These are phyloP conservation scores for Clathrus columnatus DNA, from an alignment of 768 basidiomycete species.

Conservation along the genomic window DNA sequence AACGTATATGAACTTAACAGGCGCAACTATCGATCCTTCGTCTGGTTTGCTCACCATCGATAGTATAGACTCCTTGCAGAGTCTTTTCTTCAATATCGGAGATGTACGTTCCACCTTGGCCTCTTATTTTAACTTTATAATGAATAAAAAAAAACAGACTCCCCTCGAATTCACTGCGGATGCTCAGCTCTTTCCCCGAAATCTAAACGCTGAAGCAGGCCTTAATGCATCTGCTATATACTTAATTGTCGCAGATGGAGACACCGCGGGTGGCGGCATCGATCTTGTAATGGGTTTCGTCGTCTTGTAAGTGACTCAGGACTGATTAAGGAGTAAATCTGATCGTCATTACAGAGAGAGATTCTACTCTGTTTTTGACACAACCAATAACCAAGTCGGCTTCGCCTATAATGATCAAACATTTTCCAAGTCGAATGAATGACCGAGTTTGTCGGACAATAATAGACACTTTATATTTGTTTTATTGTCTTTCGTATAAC, in stretches of 20 bases:
- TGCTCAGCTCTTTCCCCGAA: slow-evolving; percentile 27
- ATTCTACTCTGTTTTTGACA: slow-evolving; percentile 16
- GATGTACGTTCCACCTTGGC: neutral
- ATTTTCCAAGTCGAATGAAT: neutral
- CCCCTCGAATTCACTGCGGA: slow-evolving; percentile 11
- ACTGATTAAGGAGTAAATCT: neutral
- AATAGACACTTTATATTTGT: neutral
- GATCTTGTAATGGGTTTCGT: slow-evolving; percentile 29
- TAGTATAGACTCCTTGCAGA: neutral
- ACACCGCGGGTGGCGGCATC: slow-evolving; percentile 22
- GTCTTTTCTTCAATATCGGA: slow-evolving; percentile 4
- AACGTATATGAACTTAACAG: slow-evolving; percentile 30
- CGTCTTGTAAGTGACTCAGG: slow-evolving; percentile 14
- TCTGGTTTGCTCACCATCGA: slow-evolving; percentile 3
- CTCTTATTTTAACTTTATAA: neutral
- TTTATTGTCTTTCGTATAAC: no score
- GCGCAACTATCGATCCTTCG: slow-evolving; percentile 18
- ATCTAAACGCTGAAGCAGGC: slow-evolving; percentile 27
- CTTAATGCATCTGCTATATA: slow-evolving; percentile 24
- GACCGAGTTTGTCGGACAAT: neutral
- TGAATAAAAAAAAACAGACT: neutral
- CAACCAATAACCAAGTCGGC: slow-evolving; percentile 12
- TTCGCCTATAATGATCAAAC: slow-evolving; percentile 16
- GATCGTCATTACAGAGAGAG: slow-evolving; percentile 13
- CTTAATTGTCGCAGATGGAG: slow-evolving; percentile 25